Conservation (phyloP, 345 rosid species). For the Populus alba region DNA sequence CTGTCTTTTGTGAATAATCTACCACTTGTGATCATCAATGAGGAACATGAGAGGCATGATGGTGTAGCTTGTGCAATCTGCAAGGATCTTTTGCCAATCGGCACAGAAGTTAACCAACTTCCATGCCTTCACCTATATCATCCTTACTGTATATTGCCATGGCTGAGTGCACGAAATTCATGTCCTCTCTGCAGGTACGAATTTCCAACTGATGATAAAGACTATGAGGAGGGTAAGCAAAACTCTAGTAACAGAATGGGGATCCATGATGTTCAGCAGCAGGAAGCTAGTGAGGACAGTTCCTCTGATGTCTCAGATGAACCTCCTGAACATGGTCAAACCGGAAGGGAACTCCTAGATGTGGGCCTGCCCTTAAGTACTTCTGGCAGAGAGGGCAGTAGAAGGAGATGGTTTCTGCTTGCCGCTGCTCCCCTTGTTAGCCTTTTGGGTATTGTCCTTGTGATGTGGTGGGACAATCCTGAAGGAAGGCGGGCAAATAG, state of each 20-base stretch:
- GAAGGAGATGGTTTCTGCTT: slow-evolving; percentile 72
- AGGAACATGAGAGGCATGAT: slow-evolving; percentile 50
- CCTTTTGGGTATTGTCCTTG: slow-evolving; percentile 69
- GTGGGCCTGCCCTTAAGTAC: slow-evolving; percentile 12
- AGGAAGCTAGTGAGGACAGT: slow-evolving; percentile 43
- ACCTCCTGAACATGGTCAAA: slow-evolving; percentile 21
- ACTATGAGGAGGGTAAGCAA: slow-evolving; percentile 70
- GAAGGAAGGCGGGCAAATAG: slow-evolving; percentile 36
- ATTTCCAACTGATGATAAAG: slow-evolving; percentile 84
- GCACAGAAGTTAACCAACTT: slow-evolving; percentile 67
- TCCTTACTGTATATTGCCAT: slow-evolving; percentile 70
- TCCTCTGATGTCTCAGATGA: slow-evolving; percentile 37
- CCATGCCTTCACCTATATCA: slow-evolving; percentile 89
- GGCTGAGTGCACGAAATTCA: slow-evolving; percentile 82
- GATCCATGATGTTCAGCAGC: slow-evolving; percentile 36
- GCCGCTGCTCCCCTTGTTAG: slow-evolving; percentile 87
- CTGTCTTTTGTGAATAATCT: slow-evolving; percentile 54
- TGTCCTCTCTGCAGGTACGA: slow-evolving; percentile 92
- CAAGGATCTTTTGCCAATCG: slow-evolving; percentile 59
- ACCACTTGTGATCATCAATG: slow-evolving; percentile 44
- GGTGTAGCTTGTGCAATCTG: slow-evolving; percentile 74
- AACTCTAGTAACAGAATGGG: slow-evolving; percentile 22
- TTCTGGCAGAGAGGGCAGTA: slow-evolving; percentile 28
- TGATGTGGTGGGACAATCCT: slow-evolving; percentile 63
- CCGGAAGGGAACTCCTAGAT: slow-evolving; percentile 21